Evolutionary conservation across 768 basidiomycete genomes (phyloP).

Genomic region (Leccinum disarticulatum): DNA sequence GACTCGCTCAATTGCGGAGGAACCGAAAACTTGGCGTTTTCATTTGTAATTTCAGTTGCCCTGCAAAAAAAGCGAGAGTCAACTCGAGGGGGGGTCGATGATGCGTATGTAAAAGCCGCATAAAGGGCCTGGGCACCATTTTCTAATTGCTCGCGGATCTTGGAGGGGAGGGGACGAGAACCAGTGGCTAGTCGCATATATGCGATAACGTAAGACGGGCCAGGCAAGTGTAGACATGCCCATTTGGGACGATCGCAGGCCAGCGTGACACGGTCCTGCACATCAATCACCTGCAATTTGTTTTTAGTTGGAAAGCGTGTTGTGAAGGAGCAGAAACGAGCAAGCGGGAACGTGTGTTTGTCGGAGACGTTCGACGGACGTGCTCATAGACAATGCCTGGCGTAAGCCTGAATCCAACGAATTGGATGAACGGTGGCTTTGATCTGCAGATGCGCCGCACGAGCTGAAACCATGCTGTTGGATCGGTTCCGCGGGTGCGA

Average conservation of each 20-base stretch:
- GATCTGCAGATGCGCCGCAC: slow-evolving; percentile 16
- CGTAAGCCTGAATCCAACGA: slow-evolving; percentile 2
- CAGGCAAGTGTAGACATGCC: neutral
- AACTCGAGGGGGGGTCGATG: neutral
- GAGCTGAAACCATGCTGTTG: slow-evolving; percentile 8
- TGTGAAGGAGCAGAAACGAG: neutral
- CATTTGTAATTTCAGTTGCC: neutral
- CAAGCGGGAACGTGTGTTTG: neutral
- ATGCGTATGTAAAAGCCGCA: neutral
- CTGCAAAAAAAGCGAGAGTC: neutral
- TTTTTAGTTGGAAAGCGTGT: neutral
- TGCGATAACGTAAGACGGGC: slow-evolving; percentile 19
- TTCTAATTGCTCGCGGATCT: slow-evolving; percentile 5
- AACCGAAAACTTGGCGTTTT: neutral
- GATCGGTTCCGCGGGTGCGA: slow-evolving; percentile 11
- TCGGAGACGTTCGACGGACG: neutral
- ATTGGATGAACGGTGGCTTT: slow-evolving; percentile 4
- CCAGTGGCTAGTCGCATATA: neutral
- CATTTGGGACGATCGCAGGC: slow-evolving; percentile 1
- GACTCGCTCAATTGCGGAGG: neutral
- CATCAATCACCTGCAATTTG: neutral
- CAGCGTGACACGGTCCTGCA: neutral
- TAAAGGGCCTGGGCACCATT: neutral
- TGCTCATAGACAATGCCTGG: slow-evolving; percentile 3
- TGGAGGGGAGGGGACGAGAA: slow-evolving; percentile 1